Percentiles rank a stretch among this genome's conserved stretches.
Evolutionary conservation across 2,329 filamentous ascomycete genomes (phyloP).

Genomic region (Byssothecium circinans): DNA sequence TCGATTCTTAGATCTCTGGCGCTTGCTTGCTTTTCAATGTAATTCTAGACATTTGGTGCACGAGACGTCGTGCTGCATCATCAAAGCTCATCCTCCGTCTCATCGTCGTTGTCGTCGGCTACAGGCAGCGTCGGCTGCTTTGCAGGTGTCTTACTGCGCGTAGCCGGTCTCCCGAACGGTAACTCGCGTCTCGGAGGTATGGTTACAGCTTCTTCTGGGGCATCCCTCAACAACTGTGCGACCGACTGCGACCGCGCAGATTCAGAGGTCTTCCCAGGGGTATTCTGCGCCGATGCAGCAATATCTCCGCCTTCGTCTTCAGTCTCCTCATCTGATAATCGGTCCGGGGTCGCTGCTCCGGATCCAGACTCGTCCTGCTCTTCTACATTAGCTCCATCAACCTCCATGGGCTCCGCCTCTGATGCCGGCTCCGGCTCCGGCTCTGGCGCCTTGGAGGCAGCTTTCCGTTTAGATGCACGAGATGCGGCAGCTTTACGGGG

Average conservation of each 20-base stretch:
- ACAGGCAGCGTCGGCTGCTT: conserved; percentile 3
- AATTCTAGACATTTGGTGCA: too few species aligned
- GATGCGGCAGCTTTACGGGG: conserved; percentile 37
- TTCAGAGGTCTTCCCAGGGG: conserved; percentile 18
- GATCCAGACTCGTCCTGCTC: conserved; percentile 27
- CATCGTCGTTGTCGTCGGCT: conserved; percentile 19
- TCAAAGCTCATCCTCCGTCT: conserved; percentile 44
- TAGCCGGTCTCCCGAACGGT: conserved; percentile 34
- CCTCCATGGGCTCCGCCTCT: conserved; percentile 26
- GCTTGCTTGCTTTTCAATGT: too few species aligned
- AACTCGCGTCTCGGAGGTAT: conserved; percentile 41
- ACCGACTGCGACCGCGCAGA: conserved; percentile 21
- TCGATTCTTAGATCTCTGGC: too few species aligned
- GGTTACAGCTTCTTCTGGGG: conserved; percentile 10
- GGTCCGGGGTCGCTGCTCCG: conserved; percentile 36
- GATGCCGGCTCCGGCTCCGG: conserved; percentile 21
- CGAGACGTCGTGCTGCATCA: too few species aligned
- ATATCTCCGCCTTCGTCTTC: conserved; percentile 30
- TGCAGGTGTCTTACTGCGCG: conserved; percentile 19
- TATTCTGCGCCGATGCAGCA: conserved; percentile 8
- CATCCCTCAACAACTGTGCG: conserved; percentile 19
- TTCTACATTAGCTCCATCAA: conserved; percentile 34
- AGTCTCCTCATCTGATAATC: conserved; percentile 38
- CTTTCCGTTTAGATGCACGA: conserved; percentile 41
- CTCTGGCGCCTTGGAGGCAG: conserved; percentile 24